Evolutionary conservation across 116 monocot genomes (phyloP), one percentile per base, ranked within the genome.

Genomic region (Dioscorea cayenensis): DNA sequence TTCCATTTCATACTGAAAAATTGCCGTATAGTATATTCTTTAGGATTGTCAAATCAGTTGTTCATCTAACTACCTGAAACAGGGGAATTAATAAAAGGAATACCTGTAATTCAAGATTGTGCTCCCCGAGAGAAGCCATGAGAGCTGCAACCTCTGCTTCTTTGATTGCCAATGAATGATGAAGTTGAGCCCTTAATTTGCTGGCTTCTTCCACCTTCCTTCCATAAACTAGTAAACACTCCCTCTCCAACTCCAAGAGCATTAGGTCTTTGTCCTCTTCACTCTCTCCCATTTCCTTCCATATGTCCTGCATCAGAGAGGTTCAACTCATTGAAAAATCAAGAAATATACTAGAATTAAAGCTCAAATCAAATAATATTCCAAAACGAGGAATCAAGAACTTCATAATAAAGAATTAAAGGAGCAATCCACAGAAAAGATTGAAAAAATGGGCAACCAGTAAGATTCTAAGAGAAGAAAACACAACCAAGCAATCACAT

Each of bases 91-190:
- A 28, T 9, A 35, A 8, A 65, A 32, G 7, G 35, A 25, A 0
- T 84, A 89, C 89, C 83, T 75, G 83, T 20, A 65, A 68, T 60
- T 73, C 73, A 27, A 76, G 69, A 74, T 36, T 71, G 21, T 68
- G 73, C 76, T 89, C 89, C 12, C 89, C 86, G 28, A 89, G 81
- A 43, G 76, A 81, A 50, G 81, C 83, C 51, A 82, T 50, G 22
- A 89, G 65, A 75, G 76, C 50, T 52, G 85, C 72, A 73, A 86
- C 68, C 76, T 89, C 89, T 23, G 89, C 85, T 66, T 89, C 89
- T 67, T 78, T 81, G 23, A 85, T 78, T 6, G 67, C 71, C 51
- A 89, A 70, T 5, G 73, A 79, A 62, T 82, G 86, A 64, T 83
- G 80, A 16, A 89, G 85, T 22, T 37, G 71, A 6, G 86, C 83